These are phyloP conservation scores for Poa annua DNA, from an alignment of 176 grass and related monocot genomes.

Conservation along the genomic window DNA sequence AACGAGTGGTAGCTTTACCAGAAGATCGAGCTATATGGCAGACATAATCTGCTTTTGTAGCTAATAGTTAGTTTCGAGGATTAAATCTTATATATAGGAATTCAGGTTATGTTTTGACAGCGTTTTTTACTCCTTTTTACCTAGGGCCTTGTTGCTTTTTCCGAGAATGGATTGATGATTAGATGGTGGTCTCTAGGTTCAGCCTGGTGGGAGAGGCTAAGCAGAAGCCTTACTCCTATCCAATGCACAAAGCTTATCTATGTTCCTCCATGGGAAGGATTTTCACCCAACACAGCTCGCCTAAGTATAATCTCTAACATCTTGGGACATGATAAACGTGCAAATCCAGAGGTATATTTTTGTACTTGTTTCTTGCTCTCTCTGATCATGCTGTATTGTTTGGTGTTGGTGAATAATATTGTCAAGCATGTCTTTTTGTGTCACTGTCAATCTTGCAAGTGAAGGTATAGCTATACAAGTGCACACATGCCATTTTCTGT, in stretches of 20 bases:
- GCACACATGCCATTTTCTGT: constrained; percentile 25
- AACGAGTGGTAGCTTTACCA: neutral
- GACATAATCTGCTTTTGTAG: constrained; percentile 20
- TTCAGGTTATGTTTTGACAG: constrained; percentile 16
- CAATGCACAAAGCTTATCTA: constrained; percentile 98
- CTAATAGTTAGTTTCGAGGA: constrained; percentile 13
- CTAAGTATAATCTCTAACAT: constrained; percentile 85
- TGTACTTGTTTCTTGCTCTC: constrained; percentile 24
- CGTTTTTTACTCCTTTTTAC: neutral
- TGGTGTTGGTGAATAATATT: constrained; percentile 13
- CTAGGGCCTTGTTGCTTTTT: constrained; percentile 92
- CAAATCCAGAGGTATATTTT: constrained; percentile 65
- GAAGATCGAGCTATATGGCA: neutral
- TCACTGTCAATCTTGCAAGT: constrained; percentile 21
- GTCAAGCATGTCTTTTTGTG: constrained; percentile 10
- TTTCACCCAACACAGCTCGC: constrained; percentile 90
- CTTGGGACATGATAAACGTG: constrained; percentile 61
- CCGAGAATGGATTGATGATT: constrained; percentile 98
- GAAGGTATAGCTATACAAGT: neutral
- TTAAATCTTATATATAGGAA: constrained; percentile 21
- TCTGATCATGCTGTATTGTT: constrained; percentile 9
- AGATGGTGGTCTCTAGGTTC: constrained; percentile 98
- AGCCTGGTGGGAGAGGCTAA: constrained; percentile 97
- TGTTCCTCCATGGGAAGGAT: constrained; percentile 97
- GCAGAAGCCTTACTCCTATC: constrained; percentile 82